Percentiles rank a stretch among this genome's conserved stretches.
These are phyloP conservation scores for Cyclostephanos invisitatus DNA, from an alignment of 108 stramenopile genomes.

Conservation along the genomic window DNA sequence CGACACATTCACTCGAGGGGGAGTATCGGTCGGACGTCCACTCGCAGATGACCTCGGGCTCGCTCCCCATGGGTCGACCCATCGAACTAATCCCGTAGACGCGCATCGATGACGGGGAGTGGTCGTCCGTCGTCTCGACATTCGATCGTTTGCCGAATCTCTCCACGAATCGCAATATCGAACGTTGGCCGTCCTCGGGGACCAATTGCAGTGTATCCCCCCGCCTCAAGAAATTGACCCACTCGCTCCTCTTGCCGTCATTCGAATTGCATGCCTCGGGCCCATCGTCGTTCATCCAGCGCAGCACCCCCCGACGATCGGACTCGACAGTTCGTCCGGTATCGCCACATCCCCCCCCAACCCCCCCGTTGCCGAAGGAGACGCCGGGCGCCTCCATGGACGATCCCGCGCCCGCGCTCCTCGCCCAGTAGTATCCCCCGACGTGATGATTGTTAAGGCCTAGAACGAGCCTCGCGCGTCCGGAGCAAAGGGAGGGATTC, in stretches of 20 bases:
- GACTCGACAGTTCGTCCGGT: background rate
- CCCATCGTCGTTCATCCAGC: constrained; percentile 47
- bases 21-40: constrained; percentile 25
- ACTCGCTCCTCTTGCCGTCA: constrained; percentile 79
- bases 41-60: constrained; percentile 55
- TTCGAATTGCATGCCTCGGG: constrained; percentile 66
- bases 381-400: constrained; percentile 76
- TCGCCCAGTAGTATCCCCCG: constrained; percentile 80
- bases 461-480: constrained; percentile 50
- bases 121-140: background rate
- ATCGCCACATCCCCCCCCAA: background rate
- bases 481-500: constrained; percentile 16
- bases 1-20: background rate
- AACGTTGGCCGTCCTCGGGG: constrained; percentile 47
- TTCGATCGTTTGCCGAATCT: constrained; percentile 10
- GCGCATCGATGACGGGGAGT: constrained; percentile 5
- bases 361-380: constrained; percentile 29
- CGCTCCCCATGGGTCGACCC: constrained; percentile 53
- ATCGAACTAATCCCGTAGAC: constrained; percentile 46
- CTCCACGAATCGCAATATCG: constrained; percentile 23
- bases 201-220: constrained; percentile 79
- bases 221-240: constrained; percentile 68
- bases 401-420: constrained; percentile 68
- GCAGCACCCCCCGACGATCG: constrained; percentile 22
- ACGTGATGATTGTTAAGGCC: constrained; percentile 84